Evolutionary conservation across 1,139 yeast species (phyloP).

Genomic region (Spathaspora sp.): DNA sequence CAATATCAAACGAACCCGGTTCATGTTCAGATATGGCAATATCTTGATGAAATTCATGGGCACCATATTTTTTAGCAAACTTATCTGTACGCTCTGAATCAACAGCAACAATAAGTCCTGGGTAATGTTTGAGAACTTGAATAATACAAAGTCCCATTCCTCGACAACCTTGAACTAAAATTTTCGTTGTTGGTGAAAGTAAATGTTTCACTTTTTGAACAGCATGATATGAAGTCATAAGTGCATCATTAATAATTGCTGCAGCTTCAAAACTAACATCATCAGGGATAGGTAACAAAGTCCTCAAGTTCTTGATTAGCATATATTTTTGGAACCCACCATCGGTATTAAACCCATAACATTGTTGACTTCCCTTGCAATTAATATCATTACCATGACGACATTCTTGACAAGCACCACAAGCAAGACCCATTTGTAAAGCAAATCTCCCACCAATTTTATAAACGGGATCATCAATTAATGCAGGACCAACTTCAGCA

Average conservation of each 20-base stretch:
- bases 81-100: slow-evolving; percentile 35
- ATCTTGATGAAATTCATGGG: slow-evolving; percentile 41
- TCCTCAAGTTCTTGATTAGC: slow-evolving; percentile 33
- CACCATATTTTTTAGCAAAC: slow-evolving; percentile 39
- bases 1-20: slow-evolving; percentile 36
- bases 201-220: slow-evolving; percentile 36
- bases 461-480: slow-evolving; percentile 27
- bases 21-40: slow-evolving; percentile 26
- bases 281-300: slow-evolving; percentile 47
- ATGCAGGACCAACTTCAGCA: slow-evolving; percentile 36
- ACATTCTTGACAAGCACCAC: slow-evolving; percentile 47
- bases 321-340: slow-evolving; percentile 55
- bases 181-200: slow-evolving; percentile 38
- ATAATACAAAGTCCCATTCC: slow-evolving; percentile 53
- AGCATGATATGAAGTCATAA: slow-evolving; percentile 53
- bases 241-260: slow-evolving; percentile 51
- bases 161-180: slow-evolving; percentile 48
- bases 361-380: slow-evolving; percentile 26
- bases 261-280: slow-evolving; percentile 45
- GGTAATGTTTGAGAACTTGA: slow-evolving; percentile 42
- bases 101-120: slow-evolving; percentile 40
- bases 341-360: slow-evolving; percentile 44
- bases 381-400: slow-evolving; percentile 43
- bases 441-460: slow-evolving; percentile 38
- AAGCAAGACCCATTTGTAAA: slow-evolving; percentile 36